A percentile compares a stretch with the other conserved stretches of the same genome.
Evolutionary conservation across 352 stramenopile species (phyloP).

Genomic region (Globisporangium camurandrum): DNA sequence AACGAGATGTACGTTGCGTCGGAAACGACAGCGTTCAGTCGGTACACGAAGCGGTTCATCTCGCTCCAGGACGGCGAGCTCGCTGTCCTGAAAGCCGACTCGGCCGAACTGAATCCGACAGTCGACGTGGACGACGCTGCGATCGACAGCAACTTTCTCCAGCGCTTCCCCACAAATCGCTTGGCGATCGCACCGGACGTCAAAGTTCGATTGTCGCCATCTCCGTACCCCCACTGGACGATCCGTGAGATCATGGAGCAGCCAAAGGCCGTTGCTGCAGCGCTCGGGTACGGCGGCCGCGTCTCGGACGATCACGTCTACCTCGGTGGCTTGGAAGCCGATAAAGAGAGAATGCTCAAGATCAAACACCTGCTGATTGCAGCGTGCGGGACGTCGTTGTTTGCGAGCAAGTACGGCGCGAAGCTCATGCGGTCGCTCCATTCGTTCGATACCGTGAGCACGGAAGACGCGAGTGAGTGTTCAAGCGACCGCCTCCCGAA

Average conservation of each 20-base stretch:
- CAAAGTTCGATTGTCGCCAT: conserved; percentile 91
- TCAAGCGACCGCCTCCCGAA: conserved; percentile 85
- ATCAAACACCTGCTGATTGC: conserved; percentile 94
- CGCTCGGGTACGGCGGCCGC: conserved; percentile 91
- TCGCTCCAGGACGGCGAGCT: conserved; percentile 95
- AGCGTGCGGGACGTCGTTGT: conserved; percentile 93
- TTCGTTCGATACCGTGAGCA: conserved; percentile 89
- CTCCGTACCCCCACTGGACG: conserved; percentile 95
- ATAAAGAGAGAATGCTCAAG: conserved; percentile 85
- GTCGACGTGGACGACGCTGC: conserved; percentile 67
- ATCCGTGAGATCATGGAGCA: conserved; percentile 95
- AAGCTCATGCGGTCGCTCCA: conserved; percentile 97
- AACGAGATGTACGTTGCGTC: conserved; percentile 96
- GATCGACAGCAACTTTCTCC: no score
- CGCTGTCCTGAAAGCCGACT: conserved; percentile 91
- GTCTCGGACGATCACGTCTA: conserved; percentile 92
- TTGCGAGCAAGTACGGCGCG: conserved; percentile 93
- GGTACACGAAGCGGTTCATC: conserved; percentile 98
- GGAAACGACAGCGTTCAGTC: conserved; percentile 91
- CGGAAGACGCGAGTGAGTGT: conserved; percentile 89
- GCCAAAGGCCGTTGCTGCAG: conserved; percentile 92
- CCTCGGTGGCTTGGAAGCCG: conserved; percentile 89
- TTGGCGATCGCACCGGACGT: conserved; percentile 90
- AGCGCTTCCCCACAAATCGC: conserved; percentile 81
- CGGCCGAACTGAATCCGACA: conserved; percentile 89